Evolutionary conservation across 805 yeast species (phyloP).

Genomic region (Yarrowia divulgata): DNA sequence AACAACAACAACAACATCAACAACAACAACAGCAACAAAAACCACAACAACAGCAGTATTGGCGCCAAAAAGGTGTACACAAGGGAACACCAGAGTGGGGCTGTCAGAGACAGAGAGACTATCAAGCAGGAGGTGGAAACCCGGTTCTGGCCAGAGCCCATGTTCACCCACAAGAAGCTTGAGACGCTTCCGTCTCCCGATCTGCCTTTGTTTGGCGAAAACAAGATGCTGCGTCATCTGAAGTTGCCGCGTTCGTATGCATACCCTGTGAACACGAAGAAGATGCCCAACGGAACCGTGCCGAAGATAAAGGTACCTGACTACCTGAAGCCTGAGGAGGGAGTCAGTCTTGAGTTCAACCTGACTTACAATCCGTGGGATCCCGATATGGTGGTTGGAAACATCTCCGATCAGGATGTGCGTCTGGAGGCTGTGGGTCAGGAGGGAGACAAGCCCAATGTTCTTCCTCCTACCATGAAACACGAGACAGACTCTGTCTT

Average conservation of each 20-base stretch:
- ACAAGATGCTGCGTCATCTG: background rate
- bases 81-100: background rate
- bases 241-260: slow-evolving; percentile 3
- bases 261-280: background rate
- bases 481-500: slow-evolving; percentile 75
- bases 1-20: background rate
- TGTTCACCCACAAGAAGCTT: background rate
- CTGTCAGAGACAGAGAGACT: background rate
- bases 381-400: background rate
- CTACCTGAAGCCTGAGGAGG: background rate
- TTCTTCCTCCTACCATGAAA: slow-evolving; percentile 61
- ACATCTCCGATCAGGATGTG: slow-evolving; percentile 9
- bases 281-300: background rate
- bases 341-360: background rate
- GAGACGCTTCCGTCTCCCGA: background rate
- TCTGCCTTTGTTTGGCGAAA: background rate
- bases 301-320: background rate
- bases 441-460: slow-evolving; percentile 15
- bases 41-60: background rate
- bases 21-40: background rate
- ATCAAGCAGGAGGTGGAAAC: background rate
- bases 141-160: background rate
- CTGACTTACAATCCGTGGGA: slow-evolving; percentile 20
- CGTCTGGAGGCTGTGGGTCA: slow-evolving; percentile 8
- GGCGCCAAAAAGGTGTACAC: background rate